These are phyloP conservation scores for Fusarium sp. DNA, from an alignment of 2,329 filamentous ascomycete species.

Conservation along the genomic window DNA sequence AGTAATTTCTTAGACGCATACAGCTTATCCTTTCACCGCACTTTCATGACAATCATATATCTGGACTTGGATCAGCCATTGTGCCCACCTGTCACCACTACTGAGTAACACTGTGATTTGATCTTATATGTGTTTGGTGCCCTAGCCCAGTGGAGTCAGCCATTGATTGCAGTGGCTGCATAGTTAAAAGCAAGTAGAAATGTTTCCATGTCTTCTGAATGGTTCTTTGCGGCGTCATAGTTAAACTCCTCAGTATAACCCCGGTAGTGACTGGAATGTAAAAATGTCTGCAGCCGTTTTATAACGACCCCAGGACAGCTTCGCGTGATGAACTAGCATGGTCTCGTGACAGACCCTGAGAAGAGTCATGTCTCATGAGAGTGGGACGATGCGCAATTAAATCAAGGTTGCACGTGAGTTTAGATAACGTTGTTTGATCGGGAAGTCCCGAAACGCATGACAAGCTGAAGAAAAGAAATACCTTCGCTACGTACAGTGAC, in stretches of 20 bases:
- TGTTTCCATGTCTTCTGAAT: neutral
- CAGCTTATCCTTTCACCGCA: constrained; percentile 2
- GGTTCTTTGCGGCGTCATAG: constrained; percentile 8
- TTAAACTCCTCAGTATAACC: constrained; percentile 3
- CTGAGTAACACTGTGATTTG: neutral
- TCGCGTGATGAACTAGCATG: constrained; percentile 19
- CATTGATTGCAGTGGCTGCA: constrained; percentile 19
- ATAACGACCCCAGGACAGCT: neutral
- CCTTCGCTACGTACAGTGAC: neutral
- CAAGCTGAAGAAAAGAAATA: constrained; percentile 14
- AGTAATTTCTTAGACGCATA: constrained; percentile 23
- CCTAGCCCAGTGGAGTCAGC: neutral
- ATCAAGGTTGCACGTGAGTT: constrained; percentile 4
- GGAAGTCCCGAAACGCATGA: constrained; percentile 38
- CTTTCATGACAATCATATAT: neutral
- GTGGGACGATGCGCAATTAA: constrained; percentile 12
- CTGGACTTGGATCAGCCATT: neutral
- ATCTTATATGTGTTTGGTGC: constrained; percentile 14
- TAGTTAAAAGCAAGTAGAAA: neutral
- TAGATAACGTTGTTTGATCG: constrained; percentile 25
- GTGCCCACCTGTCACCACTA: neutral
- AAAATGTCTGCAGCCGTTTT: constrained; percentile 18
- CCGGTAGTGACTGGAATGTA: constrained; percentile 11
- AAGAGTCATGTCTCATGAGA: constrained; percentile 31
- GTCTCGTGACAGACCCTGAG: constrained; percentile 27